Evolutionary conservation across 192 early-diverging fungal genomes (phyloP), one percentile per base, ranked within the genome.

Genomic region (Coemansia sp.): DNA sequence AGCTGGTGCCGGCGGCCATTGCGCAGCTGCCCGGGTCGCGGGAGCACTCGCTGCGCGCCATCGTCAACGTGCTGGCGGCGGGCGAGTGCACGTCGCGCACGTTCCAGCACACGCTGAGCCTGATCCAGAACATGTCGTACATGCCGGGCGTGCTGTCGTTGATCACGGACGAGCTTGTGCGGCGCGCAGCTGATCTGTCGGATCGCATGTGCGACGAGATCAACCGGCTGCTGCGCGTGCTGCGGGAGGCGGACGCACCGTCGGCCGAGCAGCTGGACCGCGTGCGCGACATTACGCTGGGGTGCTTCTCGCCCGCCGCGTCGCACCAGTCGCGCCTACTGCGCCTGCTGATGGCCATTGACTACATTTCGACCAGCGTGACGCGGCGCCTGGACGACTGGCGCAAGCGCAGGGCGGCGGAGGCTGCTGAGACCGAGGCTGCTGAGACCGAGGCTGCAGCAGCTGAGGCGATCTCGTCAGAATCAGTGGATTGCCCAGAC

Each of bases 81-180:
- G 92, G 90, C 18, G 93, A 92, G 65, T 92, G 90, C 60, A 89
- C 96, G 17, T 85, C 87, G 58, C 88, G 86, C 52, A 98, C 92
- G 2, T 98, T 97, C 85, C 92, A 95, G 76, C 90, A 87, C 60
- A 94, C 91, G 3, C 77, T 96, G 6, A 81, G 86, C 30, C 86
- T 93, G 22, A 93, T 98, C 42, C 92, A 93, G 59, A 85, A 95
- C 46, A 74, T 98, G 26, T 88, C 88, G 6, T 73, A 83, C 5
- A 66, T 92, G 37, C 60, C 80, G 5, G 86, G 83, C 29, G 83
- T 88, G 6, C 65, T 80, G 22, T 82, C 85, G 3, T 81, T 88
- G 8, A 89, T 98, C 34, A 88, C 87, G 1, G 70, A 84, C n/a
- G 90, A 94, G 80, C 70, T 98, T 2, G 70, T 87, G 33, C 71